These are phyloP conservation scores for Arthrobotrys entomopaga DNA, from an alignment of 2,329 filamentous ascomycete species.

Conservation along the genomic window DNA sequence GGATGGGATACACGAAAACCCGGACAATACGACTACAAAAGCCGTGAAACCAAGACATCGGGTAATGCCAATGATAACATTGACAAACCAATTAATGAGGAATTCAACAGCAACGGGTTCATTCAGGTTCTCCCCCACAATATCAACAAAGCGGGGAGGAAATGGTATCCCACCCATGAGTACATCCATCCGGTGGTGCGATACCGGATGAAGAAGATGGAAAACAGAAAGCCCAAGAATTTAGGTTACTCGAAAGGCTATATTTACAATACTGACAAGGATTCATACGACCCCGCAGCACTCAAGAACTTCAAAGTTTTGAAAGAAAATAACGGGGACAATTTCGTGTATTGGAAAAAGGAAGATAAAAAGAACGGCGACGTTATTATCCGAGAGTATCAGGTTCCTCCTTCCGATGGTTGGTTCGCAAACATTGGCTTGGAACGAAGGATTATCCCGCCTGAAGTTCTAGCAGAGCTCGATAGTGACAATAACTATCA, in stretches of 20 bases:
- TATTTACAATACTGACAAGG: neutral
- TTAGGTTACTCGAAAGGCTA: slow-evolving; percentile 3
- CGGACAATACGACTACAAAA: slow-evolving; percentile 7
- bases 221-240: slow-evolving; percentile 6
- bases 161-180: slow-evolving; percentile 15
- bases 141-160: slow-evolving; percentile 9
- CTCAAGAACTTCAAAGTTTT: neutral
- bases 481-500: too few relatives aligned
- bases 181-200: slow-evolving; percentile 23
- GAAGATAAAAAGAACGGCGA: slow-evolving; percentile 12
- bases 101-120: slow-evolving; percentile 10
- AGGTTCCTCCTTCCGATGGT: slow-evolving; percentile 4
- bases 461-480: too few relatives aligned
- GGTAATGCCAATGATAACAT: neutral
- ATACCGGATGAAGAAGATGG: slow-evolving; percentile 18
- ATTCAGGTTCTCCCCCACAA: neutral
- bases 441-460: too few relatives aligned
- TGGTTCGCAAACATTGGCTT: too few relatives aligned
- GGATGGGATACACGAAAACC: slow-evolving; percentile 8
- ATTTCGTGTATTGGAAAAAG: slow-evolving; percentile 17
- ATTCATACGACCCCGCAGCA: neutral
- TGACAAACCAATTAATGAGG: too few relatives aligned
- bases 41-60: neutral
- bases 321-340: neutral
- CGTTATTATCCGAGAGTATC: slow-evolving; percentile 20